Base-by-base conservation (phyloP, 106 monocot genomes). In the Iris macrosiphon region DNA sequence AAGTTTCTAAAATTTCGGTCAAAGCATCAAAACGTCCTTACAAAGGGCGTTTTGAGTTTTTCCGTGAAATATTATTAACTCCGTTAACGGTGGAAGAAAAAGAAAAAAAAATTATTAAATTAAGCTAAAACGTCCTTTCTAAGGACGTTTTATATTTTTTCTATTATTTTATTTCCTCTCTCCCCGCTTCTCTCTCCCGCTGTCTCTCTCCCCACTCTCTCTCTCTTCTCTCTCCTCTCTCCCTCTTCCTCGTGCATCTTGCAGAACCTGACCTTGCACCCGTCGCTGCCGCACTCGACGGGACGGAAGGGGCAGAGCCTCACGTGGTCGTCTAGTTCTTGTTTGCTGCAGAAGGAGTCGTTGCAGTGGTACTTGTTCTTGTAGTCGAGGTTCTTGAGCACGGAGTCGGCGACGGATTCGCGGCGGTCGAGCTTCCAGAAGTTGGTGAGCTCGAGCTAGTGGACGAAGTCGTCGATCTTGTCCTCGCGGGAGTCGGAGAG, bases 401-500 rank as follows among this genome's bases (percentile, higher is more conserved):
- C 32, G 0, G 18, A 14, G 49, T 72, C 56, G 4, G 74, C 66
- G 4, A 87, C 32, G 42, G 55, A 37, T 31, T 77, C 71, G 30
- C 87, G 51, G 3, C 70, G 50, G 27, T 87, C 81, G 17, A 61
- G 28, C 39, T 40, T 7, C 87, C 87, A 87, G 61, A 87, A 81
- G 2, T 62, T 61, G 14, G 57, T 78, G 20, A 20, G 22, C 33
- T 81, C 81, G 77, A 87, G 77, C 46, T 81, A 77, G 39, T 81
- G 81, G 4, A 57, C 74, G 51, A 87, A 71, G 28, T 81, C 81
- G 40, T 87, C 81, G 71, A 87, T 81, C 66, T 71, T 87, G 55
- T 87, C 87, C 47, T 87, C 87, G 15, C 87, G 41, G 53, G 40
- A 61, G 28, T 87, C 87, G 60, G 77, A 78, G 40, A 87, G 54